A percentile compares a stretch with the other conserved stretches of the same genome.
phyloP scores from a whole-genome alignment of 176 grass and related monocot species.

The Avena sativa region DNA sequence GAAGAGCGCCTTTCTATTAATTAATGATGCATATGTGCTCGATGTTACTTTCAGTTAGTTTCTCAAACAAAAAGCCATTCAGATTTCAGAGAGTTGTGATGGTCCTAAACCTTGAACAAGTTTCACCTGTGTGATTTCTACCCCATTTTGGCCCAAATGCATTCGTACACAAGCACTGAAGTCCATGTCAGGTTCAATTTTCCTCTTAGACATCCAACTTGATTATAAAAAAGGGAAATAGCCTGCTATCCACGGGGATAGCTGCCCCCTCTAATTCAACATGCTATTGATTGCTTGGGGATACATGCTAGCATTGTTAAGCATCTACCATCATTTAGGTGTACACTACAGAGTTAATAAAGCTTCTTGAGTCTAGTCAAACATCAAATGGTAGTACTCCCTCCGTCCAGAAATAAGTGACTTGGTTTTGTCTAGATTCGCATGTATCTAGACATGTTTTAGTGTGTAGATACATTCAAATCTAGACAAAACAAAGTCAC shows the following conservation, averaged over 20 bases:
- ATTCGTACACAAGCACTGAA: neutral
- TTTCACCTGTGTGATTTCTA: neutral
- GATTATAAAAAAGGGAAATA: neutral
- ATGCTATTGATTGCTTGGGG: neutral
- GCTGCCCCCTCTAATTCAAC: neutral
- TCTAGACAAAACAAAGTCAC: too few species aligned
- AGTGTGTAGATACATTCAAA: too few species aligned
- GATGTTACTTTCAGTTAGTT: neutral
- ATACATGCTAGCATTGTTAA: neutral
- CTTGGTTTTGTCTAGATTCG: too few species aligned
- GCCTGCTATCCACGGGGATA: neutral
- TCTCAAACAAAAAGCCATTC: neutral
- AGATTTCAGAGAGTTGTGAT: neutral
- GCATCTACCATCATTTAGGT: neutral
- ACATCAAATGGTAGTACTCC: neutral
- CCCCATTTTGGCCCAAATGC: constrained; percentile 18
- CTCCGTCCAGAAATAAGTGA: too few species aligned
- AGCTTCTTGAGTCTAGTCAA: neutral
- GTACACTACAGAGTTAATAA: constrained; percentile 9
- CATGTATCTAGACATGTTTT: too few species aligned
- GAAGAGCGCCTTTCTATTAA: neutral
- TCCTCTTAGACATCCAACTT: constrained; percentile 6
- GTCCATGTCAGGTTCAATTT: neutral
- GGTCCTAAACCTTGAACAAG: too few species aligned
- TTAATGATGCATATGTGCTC: neutral